phyloP scores from a whole-genome alignment of 768 basidiomycete genomes.

The Leucosporidium scottii region DNA sequence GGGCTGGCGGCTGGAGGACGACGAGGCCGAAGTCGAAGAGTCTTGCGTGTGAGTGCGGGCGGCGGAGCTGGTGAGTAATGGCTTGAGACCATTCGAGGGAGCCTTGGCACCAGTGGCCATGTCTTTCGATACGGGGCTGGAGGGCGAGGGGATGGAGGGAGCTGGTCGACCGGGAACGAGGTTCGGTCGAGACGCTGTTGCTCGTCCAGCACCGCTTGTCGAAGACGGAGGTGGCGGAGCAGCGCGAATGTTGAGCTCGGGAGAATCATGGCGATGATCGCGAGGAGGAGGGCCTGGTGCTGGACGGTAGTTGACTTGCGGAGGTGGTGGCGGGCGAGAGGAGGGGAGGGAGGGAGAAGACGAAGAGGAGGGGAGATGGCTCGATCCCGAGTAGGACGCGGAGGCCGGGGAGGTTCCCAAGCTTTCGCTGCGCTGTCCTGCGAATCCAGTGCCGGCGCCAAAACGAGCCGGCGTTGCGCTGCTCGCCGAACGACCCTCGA shows the following conservation, averaged over 20 bases:
- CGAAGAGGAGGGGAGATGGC: slow-evolving; percentile 12
- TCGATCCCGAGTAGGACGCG: slow-evolving; percentile 32
- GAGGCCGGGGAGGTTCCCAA: neutral
- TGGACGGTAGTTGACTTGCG: neutral
- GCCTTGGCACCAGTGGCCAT: neutral
- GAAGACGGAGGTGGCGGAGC: neutral
- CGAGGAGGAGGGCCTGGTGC: slow-evolving; percentile 2
- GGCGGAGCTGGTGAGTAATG: slow-evolving; percentile 16
- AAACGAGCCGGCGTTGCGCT: slow-evolving; percentile 61
- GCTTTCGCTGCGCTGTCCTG: slow-evolving; percentile 47
- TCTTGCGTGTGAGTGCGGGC: slow-evolving; percentile 13
- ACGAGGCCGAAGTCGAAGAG: neutral
- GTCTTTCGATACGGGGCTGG: neutral
- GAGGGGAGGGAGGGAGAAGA: slow-evolving; percentile 6
- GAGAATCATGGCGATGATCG: neutral
- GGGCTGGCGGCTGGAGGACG: neutral
- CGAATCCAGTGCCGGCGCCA: slow-evolving; percentile 85
- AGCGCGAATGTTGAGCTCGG: neutral
- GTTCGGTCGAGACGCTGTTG: slow-evolving; percentile 22
- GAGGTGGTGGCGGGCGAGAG: neutral
- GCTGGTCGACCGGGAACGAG: slow-evolving; percentile 22
- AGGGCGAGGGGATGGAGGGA: slow-evolving; percentile 7
- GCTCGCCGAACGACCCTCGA: slow-evolving; percentile 32
- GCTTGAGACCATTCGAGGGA: slow-evolving; percentile 7
- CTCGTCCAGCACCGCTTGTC: neutral